Base-by-base conservation (phyloP, 345 rosid genomes). In the Pistacia atlantica region DNA sequence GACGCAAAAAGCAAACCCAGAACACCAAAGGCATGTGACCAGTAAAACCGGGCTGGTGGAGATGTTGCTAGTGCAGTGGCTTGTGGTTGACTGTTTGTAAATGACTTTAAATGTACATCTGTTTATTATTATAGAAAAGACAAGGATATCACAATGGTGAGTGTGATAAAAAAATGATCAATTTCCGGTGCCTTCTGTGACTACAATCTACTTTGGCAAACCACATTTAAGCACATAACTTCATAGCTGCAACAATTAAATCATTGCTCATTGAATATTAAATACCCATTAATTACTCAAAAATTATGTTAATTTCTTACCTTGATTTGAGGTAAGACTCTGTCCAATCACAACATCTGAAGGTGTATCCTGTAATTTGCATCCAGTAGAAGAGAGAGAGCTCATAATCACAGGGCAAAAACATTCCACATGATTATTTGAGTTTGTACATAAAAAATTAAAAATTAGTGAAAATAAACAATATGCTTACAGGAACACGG, bases 401-500 rank as follows among this genome's bases (percentile, higher is more conserved):
- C 78, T 35, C 38, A 55, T n/a, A 22, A 37, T 56, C 16, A 66
- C 42, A 57, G 18, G 16, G 11, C 14, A 25, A 35, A 33, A 35
- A 49, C 13, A 14, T 52, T 33, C 13, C 58, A 6, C 14, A 52
- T 48, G 37, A 5, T 5, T 12, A 11, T 56, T 56, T n/a, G 51
- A 8, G 65, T 59, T 16, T 4, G 1, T 70, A 17, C 13, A 18
- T 55, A 10, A 1, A 49, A 71, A 56, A 66, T 51, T 57, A 0
- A 20, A 20, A 14, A 16, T 51, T 37, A 45, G 67, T 16, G 16
- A 73, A 69, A 73, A 56, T 31, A 66, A 70, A 69, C 33, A 66
- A 74, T 4, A n/a, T 25, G 20, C 80, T 75, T 74, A 83, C 80
- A 31, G 82, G 78, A 57, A 75, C 79, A 57, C 73, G 73, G 28